A percentile compares a stretch with the other conserved stretches of the same genome.
These are phyloP conservation scores for Backusella liffmaniae DNA, from an alignment of 192 early-diverging fungal species.

Conservation along the genomic window DNA sequence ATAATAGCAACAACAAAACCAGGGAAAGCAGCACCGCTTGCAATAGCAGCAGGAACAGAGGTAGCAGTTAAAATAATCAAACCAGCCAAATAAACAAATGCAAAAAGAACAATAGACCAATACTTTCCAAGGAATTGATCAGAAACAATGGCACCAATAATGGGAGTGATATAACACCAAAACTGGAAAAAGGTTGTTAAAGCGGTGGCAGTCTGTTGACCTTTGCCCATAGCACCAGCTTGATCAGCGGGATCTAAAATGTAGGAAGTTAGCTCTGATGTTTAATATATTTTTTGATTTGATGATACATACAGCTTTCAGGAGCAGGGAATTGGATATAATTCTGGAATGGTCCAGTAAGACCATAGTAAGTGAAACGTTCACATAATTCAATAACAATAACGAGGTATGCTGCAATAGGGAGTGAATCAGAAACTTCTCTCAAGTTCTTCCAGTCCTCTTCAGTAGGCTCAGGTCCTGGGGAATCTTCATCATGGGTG, in stretches of 20 bases:
- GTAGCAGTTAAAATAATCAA: slow-evolving; percentile 62
- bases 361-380: slow-evolving; percentile 65
- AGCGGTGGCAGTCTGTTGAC: slow-evolving; percentile 55
- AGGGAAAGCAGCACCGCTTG: slow-evolving; percentile 55
- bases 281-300: background rate
- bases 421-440: slow-evolving; percentile 58
- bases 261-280: background rate
- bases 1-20: slow-evolving; percentile 69
- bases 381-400: slow-evolving; percentile 62
- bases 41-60: slow-evolving; percentile 58
- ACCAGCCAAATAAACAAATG: slow-evolving; percentile 64
- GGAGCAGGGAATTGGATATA: slow-evolving; percentile 52
- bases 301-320: slow-evolving; percentile 18
- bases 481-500: slow-evolving; percentile 28
- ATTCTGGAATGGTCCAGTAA: slow-evolving; percentile 57
- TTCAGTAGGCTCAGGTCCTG: slow-evolving; percentile 53
- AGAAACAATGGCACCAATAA: slow-evolving; percentile 62
- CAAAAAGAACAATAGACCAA: slow-evolving; percentile 68
- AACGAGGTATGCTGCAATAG: slow-evolving; percentile 50
- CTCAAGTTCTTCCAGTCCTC: slow-evolving; percentile 55
- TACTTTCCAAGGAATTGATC: slow-evolving; percentile 78
- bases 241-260: slow-evolving; percentile 35
- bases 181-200: slow-evolving; percentile 60
- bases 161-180: slow-evolving; percentile 60
- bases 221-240: slow-evolving; percentile 50